Evolutionary conservation across 495 filamentous ascomycete genomes (phyloP).

Genomic region (Sordaria brevicollis): DNA sequence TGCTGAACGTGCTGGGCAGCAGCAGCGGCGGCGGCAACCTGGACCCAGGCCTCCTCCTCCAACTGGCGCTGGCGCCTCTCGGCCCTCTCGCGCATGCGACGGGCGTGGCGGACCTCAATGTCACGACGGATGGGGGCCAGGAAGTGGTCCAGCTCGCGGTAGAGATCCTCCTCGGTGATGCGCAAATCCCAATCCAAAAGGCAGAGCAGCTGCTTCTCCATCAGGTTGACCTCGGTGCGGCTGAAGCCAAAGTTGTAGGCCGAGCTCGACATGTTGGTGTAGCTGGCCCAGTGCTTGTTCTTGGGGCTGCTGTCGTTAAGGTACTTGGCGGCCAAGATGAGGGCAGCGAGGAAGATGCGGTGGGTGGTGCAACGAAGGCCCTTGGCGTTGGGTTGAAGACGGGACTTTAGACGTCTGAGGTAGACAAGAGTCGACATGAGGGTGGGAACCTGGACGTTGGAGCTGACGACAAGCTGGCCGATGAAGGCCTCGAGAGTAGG

Average conservation of each 20-base stretch:
- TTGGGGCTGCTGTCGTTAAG: slow-evolving; percentile 97
- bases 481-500: slow-evolving; percentile 87
- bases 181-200: slow-evolving; percentile 88
- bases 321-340: slow-evolving; percentile 93
- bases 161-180: slow-evolving; percentile 74
- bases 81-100: slow-evolving; percentile 33
- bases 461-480: slow-evolving; percentile 75
- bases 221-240: slow-evolving; percentile 89
- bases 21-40: slow-evolving; percentile 11
- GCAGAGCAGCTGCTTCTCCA: slow-evolving; percentile 96
- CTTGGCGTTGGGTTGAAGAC: slow-evolving; percentile 88
- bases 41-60: slow-evolving; percentile 11
- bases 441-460: slow-evolving; percentile 93
- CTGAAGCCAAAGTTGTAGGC: slow-evolving; percentile 83
- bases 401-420: slow-evolving; percentile 68
- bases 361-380: slow-evolving; percentile 96
- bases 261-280: slow-evolving; percentile 59
- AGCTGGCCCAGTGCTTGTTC: slow-evolving; percentile 99
- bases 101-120: slow-evolving; percentile 26
- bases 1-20: slow-evolving; percentile 2
- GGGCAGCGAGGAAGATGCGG: slow-evolving; percentile 88
- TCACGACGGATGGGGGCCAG: slow-evolving; percentile 65
- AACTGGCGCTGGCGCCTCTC: slow-evolving; percentile 28
- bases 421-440: slow-evolving; percentile 96
- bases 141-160: slow-evolving; percentile 80